A percentile compares a stretch with the other conserved stretches of the same genome.
Conservation (phyloP, 2,329 filamentous ascomycete species). For the Alternaria burnsii region DNA sequence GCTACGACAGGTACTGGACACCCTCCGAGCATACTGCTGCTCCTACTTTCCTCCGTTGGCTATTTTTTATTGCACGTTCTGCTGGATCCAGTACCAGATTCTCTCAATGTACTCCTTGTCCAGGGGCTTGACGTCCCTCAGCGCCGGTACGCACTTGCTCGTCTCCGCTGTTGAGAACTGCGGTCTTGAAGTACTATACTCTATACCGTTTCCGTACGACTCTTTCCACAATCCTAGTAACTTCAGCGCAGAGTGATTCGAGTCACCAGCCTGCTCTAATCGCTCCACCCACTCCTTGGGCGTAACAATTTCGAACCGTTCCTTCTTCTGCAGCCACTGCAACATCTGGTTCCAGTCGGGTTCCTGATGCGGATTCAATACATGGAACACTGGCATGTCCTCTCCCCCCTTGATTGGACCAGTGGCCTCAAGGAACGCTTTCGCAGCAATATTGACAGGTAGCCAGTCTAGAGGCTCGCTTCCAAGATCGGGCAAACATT, state of each 20-base stretch:
- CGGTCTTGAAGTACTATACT: conserved; percentile 10
- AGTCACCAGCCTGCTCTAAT: conserved; percentile 46
- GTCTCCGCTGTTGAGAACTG: conserved; percentile 50
- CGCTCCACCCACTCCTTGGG: conserved; percentile 55
- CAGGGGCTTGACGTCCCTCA: conserved; percentile 52
- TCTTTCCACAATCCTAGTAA: conserved; percentile 62
- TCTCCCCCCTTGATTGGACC: conserved; percentile 14
- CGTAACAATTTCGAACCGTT: conserved; percentile 53
- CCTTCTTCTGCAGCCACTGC: conserved; percentile 53
- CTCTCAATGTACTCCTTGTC: conserved; percentile 55
- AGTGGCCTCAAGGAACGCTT: conserved; percentile 57
- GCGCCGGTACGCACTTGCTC: conserved; percentile 42
- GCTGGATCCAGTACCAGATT: conserved; percentile 54
- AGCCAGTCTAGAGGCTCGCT: conserved; percentile 45
- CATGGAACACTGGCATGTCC: conserved; percentile 55
- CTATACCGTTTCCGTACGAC: conserved; percentile 45
- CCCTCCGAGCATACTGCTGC: neutral
- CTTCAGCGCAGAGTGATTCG: conserved; percentile 56
- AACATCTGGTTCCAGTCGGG: conserved; percentile 59
- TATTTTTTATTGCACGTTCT: conserved; percentile 23
- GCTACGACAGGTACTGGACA: neutral
- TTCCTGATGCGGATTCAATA: conserved; percentile 57
- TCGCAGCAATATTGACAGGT: conserved; percentile 52
- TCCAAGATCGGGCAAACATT: conserved; percentile 40
- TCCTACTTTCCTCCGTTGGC: neutral